phyloP scores from a whole-genome alignment of 1,284 basidiomycete genomes.

The Thecaphora thlaspeos region DNA sequence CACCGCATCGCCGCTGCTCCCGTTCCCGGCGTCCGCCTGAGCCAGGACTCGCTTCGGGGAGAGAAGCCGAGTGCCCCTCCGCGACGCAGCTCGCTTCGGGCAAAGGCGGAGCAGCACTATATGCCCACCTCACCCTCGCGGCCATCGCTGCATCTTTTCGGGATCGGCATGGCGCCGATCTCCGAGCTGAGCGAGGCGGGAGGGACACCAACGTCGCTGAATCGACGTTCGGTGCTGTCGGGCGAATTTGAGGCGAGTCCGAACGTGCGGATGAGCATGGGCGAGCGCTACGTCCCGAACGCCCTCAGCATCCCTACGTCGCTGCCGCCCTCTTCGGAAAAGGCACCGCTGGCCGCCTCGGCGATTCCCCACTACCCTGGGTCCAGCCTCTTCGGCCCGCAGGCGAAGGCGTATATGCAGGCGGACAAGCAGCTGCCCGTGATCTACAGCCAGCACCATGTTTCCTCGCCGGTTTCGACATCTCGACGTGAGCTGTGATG shows the following conservation, averaged over 20 bases:
- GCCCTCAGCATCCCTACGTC: not conserved
- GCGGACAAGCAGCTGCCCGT: not conserved
- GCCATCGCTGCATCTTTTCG: constrained; percentile 11
- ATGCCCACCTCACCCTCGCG: not conserved
- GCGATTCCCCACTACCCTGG: too few species aligned
- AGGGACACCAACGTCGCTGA: constrained; percentile 12
- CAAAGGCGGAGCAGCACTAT: constrained; percentile 3
- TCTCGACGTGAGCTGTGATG: too few species aligned
- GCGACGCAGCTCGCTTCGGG: constrained; percentile 24
- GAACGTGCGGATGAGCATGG: constrained; percentile 21
- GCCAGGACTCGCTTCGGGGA: not conserved
- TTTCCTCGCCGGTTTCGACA: too few species aligned
- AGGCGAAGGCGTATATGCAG: not conserved
- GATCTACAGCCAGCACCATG: too few species aligned
- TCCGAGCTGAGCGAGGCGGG: constrained; percentile 30
- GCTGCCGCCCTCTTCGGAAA: not conserved
- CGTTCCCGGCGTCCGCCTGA: constrained; percentile 1
- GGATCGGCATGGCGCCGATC: constrained; percentile 24
- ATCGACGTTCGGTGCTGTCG: not conserved
- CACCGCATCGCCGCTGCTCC: constrained; percentile 3
- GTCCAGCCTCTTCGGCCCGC: too few species aligned
- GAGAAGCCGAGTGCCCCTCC: constrained; percentile 13
- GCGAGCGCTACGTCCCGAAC: constrained; percentile 13
- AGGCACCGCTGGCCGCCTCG: too few species aligned
- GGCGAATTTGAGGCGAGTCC: constrained; percentile 21